A percentile compares a stretch with the other conserved stretches of the same genome.
phyloP scores from a whole-genome alignment of 306 rosid genomes.

The Malus sylvestris region DNA sequence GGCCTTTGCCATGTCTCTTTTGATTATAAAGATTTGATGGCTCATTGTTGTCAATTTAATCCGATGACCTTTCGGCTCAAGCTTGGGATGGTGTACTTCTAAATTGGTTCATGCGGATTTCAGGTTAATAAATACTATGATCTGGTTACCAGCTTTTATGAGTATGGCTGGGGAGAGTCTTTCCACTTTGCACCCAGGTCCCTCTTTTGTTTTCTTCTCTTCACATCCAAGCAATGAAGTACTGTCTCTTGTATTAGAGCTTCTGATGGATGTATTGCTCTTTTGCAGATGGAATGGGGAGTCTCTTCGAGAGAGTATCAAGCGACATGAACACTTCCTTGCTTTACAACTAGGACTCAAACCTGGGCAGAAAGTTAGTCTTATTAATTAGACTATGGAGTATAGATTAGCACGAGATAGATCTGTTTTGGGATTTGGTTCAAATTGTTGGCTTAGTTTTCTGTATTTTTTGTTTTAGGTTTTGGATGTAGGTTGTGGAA shows the following conservation, averaged over 20 bases:
- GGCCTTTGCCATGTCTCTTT: not conserved
- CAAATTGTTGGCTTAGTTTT: not conserved
- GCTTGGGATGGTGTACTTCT: constrained; percentile 2
- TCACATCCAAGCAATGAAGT: not conserved
- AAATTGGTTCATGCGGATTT: constrained; percentile 17
- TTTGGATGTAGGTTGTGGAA: constrained; percentile 95
- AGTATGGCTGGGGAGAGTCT: constrained; percentile 98
- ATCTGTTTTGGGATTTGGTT: not conserved
- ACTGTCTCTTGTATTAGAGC: not conserved
- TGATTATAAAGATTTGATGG: not conserved
- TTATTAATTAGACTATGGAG: constrained; percentile 1
- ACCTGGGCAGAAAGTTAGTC: constrained; percentile 80
- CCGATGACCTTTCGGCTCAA: not conserved
- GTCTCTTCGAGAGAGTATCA: constrained; percentile 88
- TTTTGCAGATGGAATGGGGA: constrained; percentile 71
- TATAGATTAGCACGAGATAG: not conserved
- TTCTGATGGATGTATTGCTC: not conserved
- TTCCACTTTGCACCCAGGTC: constrained; percentile 94
- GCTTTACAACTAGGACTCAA: constrained; percentile 70
- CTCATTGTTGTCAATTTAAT: not conserved
- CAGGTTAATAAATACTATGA: constrained; percentile 97
- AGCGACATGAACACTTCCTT: constrained; percentile 93
- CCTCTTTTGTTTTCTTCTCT: not conserved
- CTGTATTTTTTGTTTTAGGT: constrained; percentile 37
- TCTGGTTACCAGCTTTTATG: constrained; percentile 89